These are phyloP conservation scores for Galeopsis tetrahit DNA, from an alignment of 257 asterid genomes.

Conservation along the genomic window DNA sequence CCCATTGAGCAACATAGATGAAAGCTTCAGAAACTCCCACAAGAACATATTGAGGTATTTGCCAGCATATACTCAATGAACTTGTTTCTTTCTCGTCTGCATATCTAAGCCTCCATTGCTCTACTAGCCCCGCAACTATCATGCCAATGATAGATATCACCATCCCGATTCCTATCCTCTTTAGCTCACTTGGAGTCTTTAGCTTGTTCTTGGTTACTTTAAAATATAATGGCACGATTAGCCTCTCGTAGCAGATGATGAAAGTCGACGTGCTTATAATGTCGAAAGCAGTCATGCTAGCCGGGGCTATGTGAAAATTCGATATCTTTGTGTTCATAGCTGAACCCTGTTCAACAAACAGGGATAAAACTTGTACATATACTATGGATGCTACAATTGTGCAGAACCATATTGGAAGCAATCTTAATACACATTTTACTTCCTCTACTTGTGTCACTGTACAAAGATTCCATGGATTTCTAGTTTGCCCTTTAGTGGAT, in stretches of 20 bases:
- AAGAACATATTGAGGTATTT: constrained; percentile 78
- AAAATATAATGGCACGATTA: constrained; percentile 62
- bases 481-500: constrained; percentile 51
- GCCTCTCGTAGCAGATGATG: constrained; percentile 72
- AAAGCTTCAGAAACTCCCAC: constrained; percentile 87
- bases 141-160: constrained; percentile 61
- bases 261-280: constrained; percentile 77
- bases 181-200: constrained; percentile 63
- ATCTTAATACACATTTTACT: constrained; percentile 72
- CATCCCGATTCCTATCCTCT: constrained; percentile 79
- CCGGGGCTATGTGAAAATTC: constrained; percentile 67
- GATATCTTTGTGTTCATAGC: constrained; percentile 66
- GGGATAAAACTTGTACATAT: constrained; percentile 78
- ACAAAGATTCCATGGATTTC: constrained; percentile 74
- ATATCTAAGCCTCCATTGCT: constrained; percentile 57
- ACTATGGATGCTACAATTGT: constrained; percentile 70
- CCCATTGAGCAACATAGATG: constrained; percentile 82
- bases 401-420: constrained; percentile 88
- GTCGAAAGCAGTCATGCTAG: constrained; percentile 84
- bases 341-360: constrained; percentile 85
- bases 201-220: constrained; percentile 59
- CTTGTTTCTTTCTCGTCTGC: constrained; percentile 58
- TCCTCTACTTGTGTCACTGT: constrained; percentile 86
- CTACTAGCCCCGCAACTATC: constrained; percentile 71
- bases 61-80: constrained; percentile 77